Evolutionary conservation across 352 stramenopile genomes (phyloP).

Genomic region (Globisporangium sylvaticum): DNA sequence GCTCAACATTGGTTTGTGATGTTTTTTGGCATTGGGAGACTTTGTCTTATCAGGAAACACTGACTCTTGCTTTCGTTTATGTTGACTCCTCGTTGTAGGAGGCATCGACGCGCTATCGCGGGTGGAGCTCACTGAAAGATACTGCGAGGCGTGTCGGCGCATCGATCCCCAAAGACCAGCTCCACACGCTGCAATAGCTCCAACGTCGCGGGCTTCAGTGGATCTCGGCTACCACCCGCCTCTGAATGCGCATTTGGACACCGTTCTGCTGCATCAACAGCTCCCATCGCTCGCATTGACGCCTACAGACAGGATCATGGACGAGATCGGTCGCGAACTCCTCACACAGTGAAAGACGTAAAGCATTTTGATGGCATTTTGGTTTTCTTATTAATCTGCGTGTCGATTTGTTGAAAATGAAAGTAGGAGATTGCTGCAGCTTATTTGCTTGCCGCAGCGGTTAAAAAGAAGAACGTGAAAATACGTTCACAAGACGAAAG

Average conservation of each 20-base stretch:
- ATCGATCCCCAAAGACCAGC: background rate
- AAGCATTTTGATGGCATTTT: background rate
- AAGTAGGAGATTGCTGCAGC: background rate
- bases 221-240: slow-evolving; percentile 47
- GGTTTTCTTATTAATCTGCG: slow-evolving; percentile 3
- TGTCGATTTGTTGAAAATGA: background rate
- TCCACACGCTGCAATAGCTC: slow-evolving; percentile 18
- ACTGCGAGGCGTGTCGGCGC: slow-evolving; percentile 23
- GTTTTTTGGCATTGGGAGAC: background rate
- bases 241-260: slow-evolving; percentile 43
- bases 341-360: background rate
- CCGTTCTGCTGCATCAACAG: slow-evolving; percentile 16
- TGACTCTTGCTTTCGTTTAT: background rate
- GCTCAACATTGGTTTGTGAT: slow-evolving; percentile 48
- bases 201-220: slow-evolving; percentile 22
- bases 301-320: slow-evolving; percentile 11
- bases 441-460: background rate
- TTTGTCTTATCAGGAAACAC: background rate
- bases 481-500: slow-evolving; percentile 6
- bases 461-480: background rate
- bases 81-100: slow-evolving; percentile 19
- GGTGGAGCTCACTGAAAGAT: slow-evolving; percentile 35
- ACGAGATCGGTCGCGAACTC: slow-evolving; percentile 26
- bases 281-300: slow-evolving; percentile 24
- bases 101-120: slow-evolving; percentile 43